phyloP scores from a whole-genome alignment of 106 monocot genomes.

The Platanthera zijinensis region DNA sequence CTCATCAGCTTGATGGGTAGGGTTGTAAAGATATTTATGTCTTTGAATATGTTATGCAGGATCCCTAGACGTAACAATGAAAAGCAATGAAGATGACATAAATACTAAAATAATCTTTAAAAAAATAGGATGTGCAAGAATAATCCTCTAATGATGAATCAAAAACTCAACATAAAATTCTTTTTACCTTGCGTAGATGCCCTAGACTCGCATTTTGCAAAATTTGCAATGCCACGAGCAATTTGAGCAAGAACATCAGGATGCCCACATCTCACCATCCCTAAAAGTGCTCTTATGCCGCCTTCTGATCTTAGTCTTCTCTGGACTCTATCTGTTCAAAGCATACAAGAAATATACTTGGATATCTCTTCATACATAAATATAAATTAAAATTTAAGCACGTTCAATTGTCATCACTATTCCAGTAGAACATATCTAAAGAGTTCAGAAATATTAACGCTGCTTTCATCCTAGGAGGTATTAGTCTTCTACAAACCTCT shows the following conservation, averaged over 20 bases:
- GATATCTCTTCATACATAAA: neutral
- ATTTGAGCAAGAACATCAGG: constrained; percentile 98
- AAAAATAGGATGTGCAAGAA: no score
- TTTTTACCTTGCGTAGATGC: constrained; percentile 78
- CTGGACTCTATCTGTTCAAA: constrained; percentile 71
- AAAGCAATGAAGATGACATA: no score
- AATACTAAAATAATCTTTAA: no score
- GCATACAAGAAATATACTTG: neutral
- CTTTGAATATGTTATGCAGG: no score
- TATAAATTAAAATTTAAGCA: neutral
- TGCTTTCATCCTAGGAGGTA: neutral
- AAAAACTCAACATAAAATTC: neutral
- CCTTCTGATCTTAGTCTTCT: constrained; percentile 75
- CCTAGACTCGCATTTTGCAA: constrained; percentile 96
- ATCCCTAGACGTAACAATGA: neutral
- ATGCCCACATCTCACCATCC: constrained; percentile 88
- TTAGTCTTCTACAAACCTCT: neutral
- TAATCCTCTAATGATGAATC: no score
- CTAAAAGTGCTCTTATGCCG: constrained; percentile 85
- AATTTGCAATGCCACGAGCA: constrained; percentile 98
- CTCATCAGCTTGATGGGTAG: no score
- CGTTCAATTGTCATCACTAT: neutral
- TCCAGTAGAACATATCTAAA: neutral
- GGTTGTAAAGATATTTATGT: no score
- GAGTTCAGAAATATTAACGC: neutral